Evolutionary conservation across 805 yeast species (phyloP), one percentile per base, ranked within the genome.

Genomic region (Cyberlindnera amylophila): DNA sequence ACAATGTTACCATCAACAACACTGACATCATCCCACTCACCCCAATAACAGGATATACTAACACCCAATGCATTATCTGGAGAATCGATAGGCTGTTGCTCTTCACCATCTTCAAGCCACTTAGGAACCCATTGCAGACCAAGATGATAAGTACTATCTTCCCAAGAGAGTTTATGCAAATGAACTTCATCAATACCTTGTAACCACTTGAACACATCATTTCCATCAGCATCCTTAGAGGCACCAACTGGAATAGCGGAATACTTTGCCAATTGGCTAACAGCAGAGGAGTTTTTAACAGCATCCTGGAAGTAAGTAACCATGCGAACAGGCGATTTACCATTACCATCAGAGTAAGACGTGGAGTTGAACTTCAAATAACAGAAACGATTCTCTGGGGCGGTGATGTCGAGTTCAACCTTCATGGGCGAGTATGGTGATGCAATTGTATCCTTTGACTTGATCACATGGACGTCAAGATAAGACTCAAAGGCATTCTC

Each of bases 61-160:
- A 88, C 71, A 8, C 80, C 82, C 38, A 87, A 61, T 43, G 65
- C 58, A 53, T 66, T 59, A 6, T 47, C 42, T 30, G 53, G 54
- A 0, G 61, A 51, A 38, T 66, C 65, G 4, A 44, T 41, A 10
- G 62, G 62, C 23, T 47, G 59, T 23, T 58, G 60, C 8, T 50
- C 59, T 9, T 62, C 61, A 16, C 61, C 60, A 28, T 59, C 64
- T n/a, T 56, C 60, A 12, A 73, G 64, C 53, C 74, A 65, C 40
- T 71, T 72, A 4, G 95, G 95, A 27, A 83, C 66, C 95, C 95
- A 87, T 55, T 85, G 85, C 38, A 87, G 52, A 3, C 82, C 85
- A 34, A 87, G 46, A 49, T 74, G 85, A 54, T 77, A 82, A 6
- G 53, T 54, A 1, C 67, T 53, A 38, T 70, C 69, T 5, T 73